Evolutionary conservation across 108 stramenopile species (phyloP).

Genomic region (Skeletonema marinoi): DNA sequence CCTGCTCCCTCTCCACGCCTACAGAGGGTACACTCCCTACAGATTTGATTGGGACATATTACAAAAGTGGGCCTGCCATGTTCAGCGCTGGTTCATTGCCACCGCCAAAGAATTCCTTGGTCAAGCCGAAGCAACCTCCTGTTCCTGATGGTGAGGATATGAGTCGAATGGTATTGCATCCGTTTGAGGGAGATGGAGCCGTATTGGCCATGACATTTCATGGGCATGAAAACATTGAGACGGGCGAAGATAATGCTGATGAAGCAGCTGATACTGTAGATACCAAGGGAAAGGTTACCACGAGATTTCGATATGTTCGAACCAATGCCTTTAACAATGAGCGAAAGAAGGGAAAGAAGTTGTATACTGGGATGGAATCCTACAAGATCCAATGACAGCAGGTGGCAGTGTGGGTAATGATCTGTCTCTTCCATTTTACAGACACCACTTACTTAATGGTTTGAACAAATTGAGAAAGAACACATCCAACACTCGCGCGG

Average conservation of each 20-base stretch:
- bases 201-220: slow-evolving; percentile 77
- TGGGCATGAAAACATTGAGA: slow-evolving; percentile 27
- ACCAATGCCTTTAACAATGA: slow-evolving; percentile 83
- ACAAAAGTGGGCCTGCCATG: slow-evolving; percentile 83
- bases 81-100: slow-evolving; percentile 84
- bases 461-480: slow-evolving; percentile 84
- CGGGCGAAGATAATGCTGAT: slow-evolving; percentile 11
- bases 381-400: slow-evolving; percentile 52
- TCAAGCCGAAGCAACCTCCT: slow-evolving; percentile 81
- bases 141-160: slow-evolving; percentile 75
- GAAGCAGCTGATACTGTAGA: slow-evolving; percentile 5
- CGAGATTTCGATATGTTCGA: slow-evolving; percentile 74
- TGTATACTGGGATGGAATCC: slow-evolving; percentile 84
- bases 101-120: slow-evolving; percentile 77
- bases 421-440: slow-evolving; percentile 64
- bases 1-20: slow-evolving; percentile 44
- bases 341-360: slow-evolving; percentile 74
- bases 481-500: slow-evolving; percentile 72
- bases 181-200: slow-evolving; percentile 85
- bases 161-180: slow-evolving; percentile 78
- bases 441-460: slow-evolving; percentile 81
- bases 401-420: slow-evolving; percentile 64
- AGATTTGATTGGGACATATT: slow-evolving; percentile 82
- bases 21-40: slow-evolving; percentile 55
- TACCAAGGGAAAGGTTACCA: slow-evolving; percentile 33